Evolutionary conservation across 176 grass and related monocot genomes (phyloP), one percentile per base, ranked within the genome.

Genomic region (Canna indica): DNA sequence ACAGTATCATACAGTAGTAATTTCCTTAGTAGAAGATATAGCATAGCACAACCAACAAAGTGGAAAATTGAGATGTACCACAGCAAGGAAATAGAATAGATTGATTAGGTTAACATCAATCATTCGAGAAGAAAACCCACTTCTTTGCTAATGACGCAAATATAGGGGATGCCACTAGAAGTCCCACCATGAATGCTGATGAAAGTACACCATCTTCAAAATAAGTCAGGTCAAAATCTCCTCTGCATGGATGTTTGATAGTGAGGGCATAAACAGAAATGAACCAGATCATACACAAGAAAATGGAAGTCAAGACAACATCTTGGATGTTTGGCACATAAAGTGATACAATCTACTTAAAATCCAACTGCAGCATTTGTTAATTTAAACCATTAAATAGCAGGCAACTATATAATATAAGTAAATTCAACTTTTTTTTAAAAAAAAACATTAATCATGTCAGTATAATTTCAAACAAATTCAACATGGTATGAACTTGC

Each of bases 121-220:
- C 2, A 28, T 73, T 59, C 1, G 12, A 44, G 5, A 58, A 33
- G 57, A 61, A 59, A 69, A 59, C 78, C 60, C 81, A 99, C 94
- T 79, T 82, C 77, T 93, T 90, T 76, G 90, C 86, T 72, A 99
- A 73, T 26, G 82, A 84, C 66, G 94, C 94, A 80, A 99, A 99
- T 83, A 88, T 90, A 2, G 87, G 89, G 1, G 89, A 99, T 75
- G 94, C 80, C 12, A 99, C 68, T 75, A 99, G 75, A 54, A 99
- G 62, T n/a, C 94, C 94, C 76, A 94, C 95, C 95, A 99, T 99
- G 80, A 99, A 99, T 68, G 90, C 90, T 36, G 95, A 99, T n/a
- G 95, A 99, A 46, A 99, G 74, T 39, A 93, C 67, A 29, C 95
- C 95, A 80, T 99, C 95, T 90, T 99, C 82, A 84, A 90, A 90